Base-by-base conservation (phyloP, 1,284 basidiomycete genomes). In the Ganoderma resinaceum region DNA sequence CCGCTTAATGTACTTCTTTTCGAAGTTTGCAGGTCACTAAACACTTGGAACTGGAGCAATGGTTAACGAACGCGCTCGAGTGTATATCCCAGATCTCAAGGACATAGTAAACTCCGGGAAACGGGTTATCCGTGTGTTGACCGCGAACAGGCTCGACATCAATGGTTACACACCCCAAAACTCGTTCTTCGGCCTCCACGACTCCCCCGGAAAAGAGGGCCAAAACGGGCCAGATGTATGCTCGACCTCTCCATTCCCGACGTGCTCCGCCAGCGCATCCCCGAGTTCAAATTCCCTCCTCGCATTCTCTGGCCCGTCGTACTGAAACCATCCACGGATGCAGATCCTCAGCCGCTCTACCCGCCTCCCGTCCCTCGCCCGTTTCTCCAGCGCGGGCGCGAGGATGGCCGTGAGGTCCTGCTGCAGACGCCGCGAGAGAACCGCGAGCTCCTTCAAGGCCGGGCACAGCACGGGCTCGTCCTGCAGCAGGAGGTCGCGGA, bases 401-500 rank as follows among this genome's bases (percentile, higher is more conserved):
- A 40, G 38, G 38, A 40, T 11, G 11, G 7, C 43, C 43, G 43
- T 46, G 43, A 46, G 43, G 8, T 11, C 20, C 18, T 20, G 43
- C 43, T n/a, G 20, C 12, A 11, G 43, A 11, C 4, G 6, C 43
- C 6, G 18, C 18, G 43, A 46, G 43, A 46, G 43, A 4, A 46
- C 20, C 2, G 43, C 43, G 43, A 46, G 0, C 43, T 46, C 43
- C 43, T 23, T 46, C 20, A 46, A n/a, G 18, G 7, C 43, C 43
- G 43, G 43, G n/a, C 20, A 46, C 43, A 46, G 43, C 20, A 23
- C 43, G 4, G n/a, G 43, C 7, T 46, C 43, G 4, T 46, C 43
- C 43, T 23, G 18, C 8, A 58, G 55, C 65, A 62, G 55, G 31
- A 38, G 49, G 40, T 43, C 59, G 49, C 37, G n/a, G n/a, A 31